Conservation (phyloP, 805 yeast species). For the Tetrapisispora iriomotensis region DNA sequence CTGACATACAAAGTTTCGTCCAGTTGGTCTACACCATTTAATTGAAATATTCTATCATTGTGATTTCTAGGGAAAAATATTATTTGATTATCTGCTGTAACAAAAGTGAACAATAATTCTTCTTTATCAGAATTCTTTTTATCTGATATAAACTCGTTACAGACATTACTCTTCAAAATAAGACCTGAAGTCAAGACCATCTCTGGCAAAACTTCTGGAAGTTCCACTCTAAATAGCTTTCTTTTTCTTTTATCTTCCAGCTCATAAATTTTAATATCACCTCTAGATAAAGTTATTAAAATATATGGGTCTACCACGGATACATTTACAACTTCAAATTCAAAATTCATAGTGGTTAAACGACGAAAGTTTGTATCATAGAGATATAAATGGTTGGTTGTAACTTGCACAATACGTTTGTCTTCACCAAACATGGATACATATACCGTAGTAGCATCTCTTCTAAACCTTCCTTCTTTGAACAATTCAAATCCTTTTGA, state of each 20-base stretch:
- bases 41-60: conserved; percentile 31
- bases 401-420: conserved; percentile 61
- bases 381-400: conserved; percentile 52
- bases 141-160: conserved; percentile 32
- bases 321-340: conserved; percentile 56
- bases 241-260: conserved; percentile 29
- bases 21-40: conserved; percentile 31
- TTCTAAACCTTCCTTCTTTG: conserved; percentile 52
- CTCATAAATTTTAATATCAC: conserved; percentile 56
- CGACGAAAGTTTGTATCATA: conserved; percentile 54
- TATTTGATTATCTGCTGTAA: conserved; percentile 68
- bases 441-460: conserved; percentile 53
- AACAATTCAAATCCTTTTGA: conserved; percentile 52
- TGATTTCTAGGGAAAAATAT: conserved; percentile 51
- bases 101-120: conserved; percentile 46
- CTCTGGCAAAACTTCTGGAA: conserved; percentile 32
- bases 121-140: conserved; percentile 17
- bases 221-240: conserved; percentile 28
- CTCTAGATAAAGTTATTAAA: conserved; percentile 54
- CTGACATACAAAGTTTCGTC: conserved; percentile 32
- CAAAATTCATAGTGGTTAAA: conserved; percentile 40
- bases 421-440: conserved; percentile 50
- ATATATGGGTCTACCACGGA: conserved; percentile 53
- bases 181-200: conserved; percentile 63
- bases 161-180: conserved; percentile 41